Conservation (phyloP, 352 stramenopile species). For the Phytophthora syringae region DNA sequence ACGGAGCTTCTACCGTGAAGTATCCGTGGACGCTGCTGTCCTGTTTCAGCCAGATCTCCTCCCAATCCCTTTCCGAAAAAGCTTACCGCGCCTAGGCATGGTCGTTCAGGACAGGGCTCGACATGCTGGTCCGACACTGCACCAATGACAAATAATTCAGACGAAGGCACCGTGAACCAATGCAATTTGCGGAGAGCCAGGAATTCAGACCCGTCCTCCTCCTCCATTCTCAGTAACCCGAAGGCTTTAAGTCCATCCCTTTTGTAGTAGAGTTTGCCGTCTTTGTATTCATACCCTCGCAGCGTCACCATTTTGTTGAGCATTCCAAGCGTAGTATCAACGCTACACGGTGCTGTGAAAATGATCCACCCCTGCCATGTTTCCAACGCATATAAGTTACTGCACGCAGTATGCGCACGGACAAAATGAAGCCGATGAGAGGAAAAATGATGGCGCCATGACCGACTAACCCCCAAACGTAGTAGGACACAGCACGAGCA, state of each 20-base stretch:
- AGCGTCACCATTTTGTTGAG: constrained; percentile 30
- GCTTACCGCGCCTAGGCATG: constrained; percentile 17
- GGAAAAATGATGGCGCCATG: constrained; percentile 26
- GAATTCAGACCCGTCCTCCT: constrained; percentile 19
- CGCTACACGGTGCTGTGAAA: constrained; percentile 21
- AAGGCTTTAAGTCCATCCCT: constrained; percentile 23
- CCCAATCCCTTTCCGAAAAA: constrained; percentile 16
- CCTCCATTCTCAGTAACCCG: constrained; percentile 22
- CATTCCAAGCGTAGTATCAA: constrained; percentile 21
- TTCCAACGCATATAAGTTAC: constrained; percentile 16
- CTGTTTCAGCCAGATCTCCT: constrained; percentile 15
- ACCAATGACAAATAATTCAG: constrained; percentile 24
- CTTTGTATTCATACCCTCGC: constrained; percentile 21
- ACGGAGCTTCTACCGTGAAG: constrained; percentile 26
- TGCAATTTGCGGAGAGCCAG: constrained; percentile 22
- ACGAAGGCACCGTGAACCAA: constrained; percentile 8
- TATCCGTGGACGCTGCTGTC: constrained; percentile 10
- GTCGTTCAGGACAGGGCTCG: constrained; percentile 15
- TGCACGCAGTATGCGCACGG: constrained; percentile 7
- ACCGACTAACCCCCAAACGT: constrained; percentile 28
- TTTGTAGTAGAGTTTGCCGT: constrained; percentile 22
- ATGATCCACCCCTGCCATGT: constrained; percentile 11
- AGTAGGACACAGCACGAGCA: constrained; percentile 25
- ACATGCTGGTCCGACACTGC: constrained; percentile 8
- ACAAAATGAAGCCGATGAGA: constrained; percentile 22